Conservation (phyloP, 2,329 filamentous ascomycete species). For the Knoxdaviesia proteae region DNA sequence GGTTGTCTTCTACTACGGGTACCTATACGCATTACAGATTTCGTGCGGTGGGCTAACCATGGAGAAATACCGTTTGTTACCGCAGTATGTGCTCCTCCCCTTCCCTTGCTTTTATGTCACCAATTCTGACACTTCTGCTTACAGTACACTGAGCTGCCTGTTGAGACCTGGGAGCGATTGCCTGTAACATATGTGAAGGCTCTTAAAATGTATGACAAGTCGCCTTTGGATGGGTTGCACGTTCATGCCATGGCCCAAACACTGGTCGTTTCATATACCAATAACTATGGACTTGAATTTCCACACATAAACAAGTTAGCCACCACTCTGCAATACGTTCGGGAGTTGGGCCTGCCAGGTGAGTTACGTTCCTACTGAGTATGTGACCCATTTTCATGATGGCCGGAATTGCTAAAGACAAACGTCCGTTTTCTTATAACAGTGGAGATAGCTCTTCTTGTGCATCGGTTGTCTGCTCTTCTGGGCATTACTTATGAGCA, state of each 20-base stretch:
- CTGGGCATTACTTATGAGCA: slow-evolving; percentile 1
- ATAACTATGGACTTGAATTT: slow-evolving; percentile 48
- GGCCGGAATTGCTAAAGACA: no score
- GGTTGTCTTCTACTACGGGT: slow-evolving; percentile 55
- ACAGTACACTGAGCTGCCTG: slow-evolving; percentile 35
- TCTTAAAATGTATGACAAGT: slow-evolving; percentile 27
- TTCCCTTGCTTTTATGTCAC: background rate
- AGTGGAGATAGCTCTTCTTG: slow-evolving; percentile 7
- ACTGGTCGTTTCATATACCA: slow-evolving; percentile 39
- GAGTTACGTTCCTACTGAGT: slow-evolving; percentile 10
- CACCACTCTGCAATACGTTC: slow-evolving; percentile 48
- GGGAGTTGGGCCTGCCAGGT: slow-evolving; percentile 56
- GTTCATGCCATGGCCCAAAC: slow-evolving; percentile 45
- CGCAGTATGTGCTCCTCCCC: slow-evolving; percentile 25
- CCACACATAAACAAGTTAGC: slow-evolving; percentile 53
- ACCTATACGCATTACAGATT: slow-evolving; percentile 54
- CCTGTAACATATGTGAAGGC: slow-evolving; percentile 37
- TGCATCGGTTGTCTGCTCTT: slow-evolving; percentile 1
- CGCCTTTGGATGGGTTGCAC: slow-evolving; percentile 25
- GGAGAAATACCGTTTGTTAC: slow-evolving; percentile 53
- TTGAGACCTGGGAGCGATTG: slow-evolving; percentile 43
- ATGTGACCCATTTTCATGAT: no score
- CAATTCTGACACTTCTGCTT: background rate
- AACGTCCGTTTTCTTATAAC: background rate
- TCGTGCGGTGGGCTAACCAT: slow-evolving; percentile 45